Conservation (phyloP, 371 early-diverging fungal species). For the Mortierella sp. region DNA sequence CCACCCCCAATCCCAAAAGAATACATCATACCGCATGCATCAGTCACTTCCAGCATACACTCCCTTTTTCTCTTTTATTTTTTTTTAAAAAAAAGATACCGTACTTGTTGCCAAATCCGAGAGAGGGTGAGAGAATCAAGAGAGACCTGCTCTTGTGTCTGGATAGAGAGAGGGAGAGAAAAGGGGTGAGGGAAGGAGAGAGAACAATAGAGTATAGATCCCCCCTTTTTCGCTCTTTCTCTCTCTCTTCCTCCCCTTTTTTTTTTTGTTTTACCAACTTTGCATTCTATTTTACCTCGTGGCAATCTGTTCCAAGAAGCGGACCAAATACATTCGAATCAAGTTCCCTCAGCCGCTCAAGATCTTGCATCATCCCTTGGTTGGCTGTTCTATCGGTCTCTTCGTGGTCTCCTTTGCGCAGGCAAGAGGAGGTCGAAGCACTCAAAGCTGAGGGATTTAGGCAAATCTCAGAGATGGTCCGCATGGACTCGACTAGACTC, state of each 20-base stretch:
- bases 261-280: too few species aligned
- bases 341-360: constrained; percentile 19
- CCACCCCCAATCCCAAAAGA: too few species aligned
- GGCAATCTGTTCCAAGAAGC: constrained; percentile 10
- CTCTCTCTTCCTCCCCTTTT: too few species aligned
- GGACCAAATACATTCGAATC: constrained; percentile 30
- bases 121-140: too few species aligned
- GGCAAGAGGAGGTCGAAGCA: too few species aligned
- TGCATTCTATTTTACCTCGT: neutral
- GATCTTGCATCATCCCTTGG: constrained; percentile 27
- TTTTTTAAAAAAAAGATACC: neutral
- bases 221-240: too few species aligned
- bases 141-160: too few species aligned
- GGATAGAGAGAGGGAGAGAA: too few species aligned
- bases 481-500: constrained; percentile 20
- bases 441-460: neutral
- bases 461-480: constrained; percentile 20
- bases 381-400: constrained; percentile 4
- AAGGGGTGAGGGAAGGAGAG: too few species aligned
- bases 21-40: neutral
- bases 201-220: too few species aligned
- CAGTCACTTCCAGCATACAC: too few species aligned
- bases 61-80: constrained; percentile 2
- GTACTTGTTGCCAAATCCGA: too few species aligned
- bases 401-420: neutral